Evolutionary conservation across 768 basidiomycete genomes (phyloP).

Genomic region (Tylopilus plumbeoviolaceoides): DNA sequence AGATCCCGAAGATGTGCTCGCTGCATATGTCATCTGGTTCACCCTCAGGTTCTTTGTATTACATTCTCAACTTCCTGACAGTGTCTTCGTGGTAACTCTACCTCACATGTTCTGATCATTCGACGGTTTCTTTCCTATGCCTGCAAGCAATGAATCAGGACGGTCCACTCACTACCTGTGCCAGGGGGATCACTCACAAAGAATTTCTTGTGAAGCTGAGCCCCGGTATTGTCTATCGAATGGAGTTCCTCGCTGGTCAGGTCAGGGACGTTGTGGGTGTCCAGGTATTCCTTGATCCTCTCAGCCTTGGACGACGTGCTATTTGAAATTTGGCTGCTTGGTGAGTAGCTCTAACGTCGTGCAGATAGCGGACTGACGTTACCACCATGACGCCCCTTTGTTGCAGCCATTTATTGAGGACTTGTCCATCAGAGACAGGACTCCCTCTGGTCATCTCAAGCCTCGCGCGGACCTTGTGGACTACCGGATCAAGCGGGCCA

Average conservation of each 20-base stretch:
- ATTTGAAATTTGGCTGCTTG: neutral
- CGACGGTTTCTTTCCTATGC: neutral
- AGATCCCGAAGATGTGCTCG: neutral
- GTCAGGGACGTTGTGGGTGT: conserved; percentile 2
- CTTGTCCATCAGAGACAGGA: conserved; percentile 1
- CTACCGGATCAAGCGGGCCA: neutral
- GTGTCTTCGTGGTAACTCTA: neutral
- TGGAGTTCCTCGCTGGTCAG: conserved; percentile 2
- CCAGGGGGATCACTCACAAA: neutral
- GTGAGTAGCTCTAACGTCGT: neutral
- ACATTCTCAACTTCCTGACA: too few species aligned
- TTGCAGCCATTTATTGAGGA: neutral
- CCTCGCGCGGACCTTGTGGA: neutral
- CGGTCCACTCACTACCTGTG: too few species aligned
- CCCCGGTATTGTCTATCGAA: neutral
- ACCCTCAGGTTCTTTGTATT: neutral
- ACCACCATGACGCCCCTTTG: conserved; percentile 1
- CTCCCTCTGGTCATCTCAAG: neutral
- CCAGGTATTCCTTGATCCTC: neutral
- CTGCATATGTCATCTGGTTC: neutral
- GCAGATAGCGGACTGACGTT: neutral
- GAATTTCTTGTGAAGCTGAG: neutral
- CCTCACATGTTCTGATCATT: neutral
- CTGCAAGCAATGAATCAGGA: neutral
- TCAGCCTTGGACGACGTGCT: neutral